These are phyloP conservation scores for Harringtonia aguacate DNA, from an alignment of 2,329 filamentous ascomycete species.

Conservation along the genomic window DNA sequence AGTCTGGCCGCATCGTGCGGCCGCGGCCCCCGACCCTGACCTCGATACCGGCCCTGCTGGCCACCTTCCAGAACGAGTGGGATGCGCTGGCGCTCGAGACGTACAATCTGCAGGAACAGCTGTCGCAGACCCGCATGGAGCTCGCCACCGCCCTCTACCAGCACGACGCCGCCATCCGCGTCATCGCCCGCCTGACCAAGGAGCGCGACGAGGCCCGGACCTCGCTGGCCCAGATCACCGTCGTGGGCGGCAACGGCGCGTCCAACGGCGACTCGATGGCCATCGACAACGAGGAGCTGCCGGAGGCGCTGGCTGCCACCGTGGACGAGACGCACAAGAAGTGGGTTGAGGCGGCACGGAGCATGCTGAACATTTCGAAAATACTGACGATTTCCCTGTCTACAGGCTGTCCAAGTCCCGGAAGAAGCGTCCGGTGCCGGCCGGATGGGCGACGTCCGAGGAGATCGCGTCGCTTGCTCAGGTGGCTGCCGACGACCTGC, in stretches of 20 bases:
- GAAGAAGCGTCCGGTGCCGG: slow-evolving; percentile 78
- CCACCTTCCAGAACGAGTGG: slow-evolving; percentile 97
- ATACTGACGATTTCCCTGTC: slow-evolving; percentile 1
- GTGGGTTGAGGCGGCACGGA: slow-evolving; percentile 37
- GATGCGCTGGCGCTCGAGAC: slow-evolving; percentile 86
- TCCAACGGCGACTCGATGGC: slow-evolving; percentile 69
- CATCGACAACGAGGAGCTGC: slow-evolving; percentile 69
- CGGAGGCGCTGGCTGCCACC: slow-evolving; percentile 57
- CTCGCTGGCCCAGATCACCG: slow-evolving; percentile 74
- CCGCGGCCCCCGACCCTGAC: slow-evolving; percentile 88
- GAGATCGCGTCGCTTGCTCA: slow-evolving; percentile 45
- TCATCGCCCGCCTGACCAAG: slow-evolving; percentile 82
- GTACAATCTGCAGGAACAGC: slow-evolving; percentile 80
- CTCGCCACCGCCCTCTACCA: slow-evolving; percentile 90
- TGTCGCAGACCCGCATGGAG: slow-evolving; percentile 85
- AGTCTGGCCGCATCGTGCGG: slow-evolving; percentile 71
- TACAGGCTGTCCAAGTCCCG: slow-evolving; percentile 73
- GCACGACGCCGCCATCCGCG: slow-evolving; percentile 90
- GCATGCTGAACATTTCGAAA: not conserved
- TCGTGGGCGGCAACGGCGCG: slow-evolving; percentile 38
- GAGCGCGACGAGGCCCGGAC: slow-evolving; percentile 90
- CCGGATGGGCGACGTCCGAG: slow-evolving; percentile 73
- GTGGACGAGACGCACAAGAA: slow-evolving; percentile 72
- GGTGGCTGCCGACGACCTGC: slow-evolving; percentile 32
- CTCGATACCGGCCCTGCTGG: slow-evolving; percentile 88